A percentile compares a stretch with the other conserved stretches of the same genome.
Evolutionary conservation across 345 rosid species (phyloP).

Genomic region (Moricandia moricandioides): DNA sequence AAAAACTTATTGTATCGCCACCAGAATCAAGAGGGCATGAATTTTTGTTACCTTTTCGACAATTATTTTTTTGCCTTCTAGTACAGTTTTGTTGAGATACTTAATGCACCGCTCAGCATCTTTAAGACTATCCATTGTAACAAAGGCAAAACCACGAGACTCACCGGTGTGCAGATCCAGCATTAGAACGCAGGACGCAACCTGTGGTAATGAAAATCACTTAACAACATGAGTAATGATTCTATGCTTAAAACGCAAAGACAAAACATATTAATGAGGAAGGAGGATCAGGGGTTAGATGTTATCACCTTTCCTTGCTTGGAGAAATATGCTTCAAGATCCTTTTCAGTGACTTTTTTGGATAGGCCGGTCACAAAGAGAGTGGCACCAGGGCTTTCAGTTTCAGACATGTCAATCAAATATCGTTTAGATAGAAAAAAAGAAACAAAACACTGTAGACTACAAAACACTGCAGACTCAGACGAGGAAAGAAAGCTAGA

Average conservation of each 20-base stretch:
- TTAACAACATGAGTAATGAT: neutral
- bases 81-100: slow-evolving; percentile 90
- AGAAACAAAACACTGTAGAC: neutral
- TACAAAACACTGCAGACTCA: neutral
- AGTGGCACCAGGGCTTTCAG: slow-evolving; percentile 65
- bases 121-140: slow-evolving; percentile 72
- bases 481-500: neutral
- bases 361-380: slow-evolving; percentile 96
- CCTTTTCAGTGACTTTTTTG: slow-evolving; percentile 83
- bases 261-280: neutral
- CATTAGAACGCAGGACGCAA: slow-evolving; percentile 82
- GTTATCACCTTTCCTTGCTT: slow-evolving; percentile 90
- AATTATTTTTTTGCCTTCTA: slow-evolving; percentile 90
- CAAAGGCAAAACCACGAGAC: slow-evolving; percentile 96
- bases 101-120: slow-evolving; percentile 90
- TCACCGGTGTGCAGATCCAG: slow-evolving; percentile 88
- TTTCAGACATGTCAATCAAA: slow-evolving; percentile 43
- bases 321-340: slow-evolving; percentile 85
- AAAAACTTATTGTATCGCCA: slow-evolving; percentile 24
- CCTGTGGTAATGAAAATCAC: slow-evolving; percentile 44
- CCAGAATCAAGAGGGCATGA: slow-evolving; percentile 10
- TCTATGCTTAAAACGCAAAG: neutral
- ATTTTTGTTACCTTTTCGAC: slow-evolving; percentile 88
- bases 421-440: neutral
- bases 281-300: neutral